Base-by-base conservation (phyloP, 2,329 filamentous ascomycete species). In the Xylariaceae sp. region DNA sequence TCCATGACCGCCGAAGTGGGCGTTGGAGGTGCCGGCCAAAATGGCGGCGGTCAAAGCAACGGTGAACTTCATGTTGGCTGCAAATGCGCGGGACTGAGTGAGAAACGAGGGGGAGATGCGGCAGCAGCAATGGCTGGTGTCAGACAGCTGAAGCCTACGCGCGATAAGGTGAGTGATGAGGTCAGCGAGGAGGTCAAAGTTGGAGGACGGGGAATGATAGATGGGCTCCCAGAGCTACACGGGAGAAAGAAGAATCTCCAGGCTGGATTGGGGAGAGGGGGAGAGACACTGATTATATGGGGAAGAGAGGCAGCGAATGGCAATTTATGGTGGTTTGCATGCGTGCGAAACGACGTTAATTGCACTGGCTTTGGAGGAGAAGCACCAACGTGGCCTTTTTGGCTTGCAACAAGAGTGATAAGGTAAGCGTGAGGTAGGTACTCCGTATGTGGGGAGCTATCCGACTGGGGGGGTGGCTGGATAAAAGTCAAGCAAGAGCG, bases 31-130 rank as follows among this genome's bases (percentile, higher is more conserved):
- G 69, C 84, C 81, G 59, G 85, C 86, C 66, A 87, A 72, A 60
- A 90, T 71, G 64, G 87, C 83, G 65, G 88, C 87, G 68, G 89
- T 86, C 64, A 90, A 81, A 66, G 87, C 82, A 70, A 87, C 77
- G 75, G 87, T 86, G 74, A 95, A 83, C 83, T 87, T 89, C 90
- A 95, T 95, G 67, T 27, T 27, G 4, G 66, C 84, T 78, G 58
- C 62, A 52, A 45, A 42, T 47, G 48, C 44, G 39, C 47, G 54
- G n/a, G 14, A 46, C 22, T n/a, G 2, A 51, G 31, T 15, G 44
- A 43, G 41, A 49, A 47, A 17, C 45, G n/a, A 46, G 41, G 45
- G 18, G 42, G 44, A n/a, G 35, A 31, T 44, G 40, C 43, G 19
- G 19, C 15, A 32, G 47, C 42, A 44, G 35, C 27, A 54, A 45